Evolutionary conservation across 495 filamentous ascomycete species (phyloP), one percentile per base, ranked within the genome.

Genomic region (Aspergillus funiculosus): DNA sequence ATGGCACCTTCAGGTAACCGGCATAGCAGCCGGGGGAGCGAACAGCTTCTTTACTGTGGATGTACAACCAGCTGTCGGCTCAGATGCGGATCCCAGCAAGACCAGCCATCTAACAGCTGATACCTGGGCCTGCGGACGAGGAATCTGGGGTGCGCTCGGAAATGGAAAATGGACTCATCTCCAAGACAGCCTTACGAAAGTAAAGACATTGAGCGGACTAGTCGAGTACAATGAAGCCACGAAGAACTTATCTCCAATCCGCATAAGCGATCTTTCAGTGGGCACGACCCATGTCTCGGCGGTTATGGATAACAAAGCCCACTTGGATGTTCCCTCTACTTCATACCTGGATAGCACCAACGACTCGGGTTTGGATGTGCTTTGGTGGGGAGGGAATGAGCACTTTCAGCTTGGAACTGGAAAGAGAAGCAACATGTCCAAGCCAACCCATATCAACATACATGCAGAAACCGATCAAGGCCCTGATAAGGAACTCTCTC

Each of bases 321-420:
- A 81, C 41, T 57, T 88, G 27, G 54, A 50, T 10, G 59, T 70
- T 11, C 73, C 79, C 3, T 66, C 64, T n/a, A 64, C 62, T 11
- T 62, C 63, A 8, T 56, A 69, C 5, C 58, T 66, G 5, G 72
- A 68, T 8, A 72, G 75, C 3, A 70, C 69, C 3, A 78, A 81
- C 37, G 81, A 83, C 48, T 95, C 78, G 73, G 91, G 91, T 39
- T 80, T 81, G 6, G 92, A 97, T 62, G 80, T 86, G 2, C 59
- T 96, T 5, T 94, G 83, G 76, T 98, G 90, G 86, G 92, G 92
- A 51, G 86, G 86, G 27, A 98, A 96, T 56, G 91, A 98, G 67
- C 76, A 79, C 50, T 95, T 86, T 58, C 92, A 98, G 59, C 77
- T 98, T 13, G 92, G 92, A 3, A 96, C 85, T 3, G 91, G 92